Evolutionary conservation across 1,284 basidiomycete species (phyloP).

Genomic region (Bondarzewia mesenterica): DNA sequence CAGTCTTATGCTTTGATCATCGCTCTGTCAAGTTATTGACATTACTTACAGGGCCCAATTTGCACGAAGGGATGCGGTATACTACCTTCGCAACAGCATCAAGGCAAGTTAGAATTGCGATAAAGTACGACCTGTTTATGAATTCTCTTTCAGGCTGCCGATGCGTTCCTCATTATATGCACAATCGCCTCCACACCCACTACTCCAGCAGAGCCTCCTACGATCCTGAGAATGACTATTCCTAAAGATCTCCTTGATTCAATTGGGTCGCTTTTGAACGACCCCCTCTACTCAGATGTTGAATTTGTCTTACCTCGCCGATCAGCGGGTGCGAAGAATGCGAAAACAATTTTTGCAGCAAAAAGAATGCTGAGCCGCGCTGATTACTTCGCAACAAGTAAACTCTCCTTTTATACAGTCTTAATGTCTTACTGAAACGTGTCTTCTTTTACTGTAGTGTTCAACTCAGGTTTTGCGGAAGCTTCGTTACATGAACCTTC

Average conservation of each 20-base stretch:
- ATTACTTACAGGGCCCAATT: constrained; percentile 60
- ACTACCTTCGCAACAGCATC: constrained; percentile 50
- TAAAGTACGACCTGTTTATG: too few relatives aligned
- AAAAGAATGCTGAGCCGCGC: constrained; percentile 60
- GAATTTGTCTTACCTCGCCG: constrained; percentile 65
- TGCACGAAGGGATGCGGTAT: constrained; percentile 67
- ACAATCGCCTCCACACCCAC: constrained; percentile 66
- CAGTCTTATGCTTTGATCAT: constrained; percentile 17
- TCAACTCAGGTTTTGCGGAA: constrained; percentile 60
- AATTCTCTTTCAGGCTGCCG: constrained; percentile 23
- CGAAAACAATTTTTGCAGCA: constrained; percentile 55
- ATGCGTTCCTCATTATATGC: constrained; percentile 73
- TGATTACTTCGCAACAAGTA: constrained; percentile 73
- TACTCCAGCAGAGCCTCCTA: constrained; percentile 38
- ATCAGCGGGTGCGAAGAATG: constrained; percentile 26
- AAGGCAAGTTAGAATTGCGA: constrained; percentile 20
- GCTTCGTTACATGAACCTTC: constrained; percentile 21
- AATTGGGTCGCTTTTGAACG: constrained; percentile 69
- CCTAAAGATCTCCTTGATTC: constrained; percentile 59
- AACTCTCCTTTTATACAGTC: constrained; percentile 2
- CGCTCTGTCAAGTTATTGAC: constrained; percentile 8
- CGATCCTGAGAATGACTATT: constrained; percentile 42
- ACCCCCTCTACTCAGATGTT: constrained; percentile 76
- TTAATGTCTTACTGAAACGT: background rate
- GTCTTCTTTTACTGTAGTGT: constrained; percentile 43